Evolutionary conservation across 345 rosid genomes (phyloP).

Genomic region (Carallia brachiata): DNA sequence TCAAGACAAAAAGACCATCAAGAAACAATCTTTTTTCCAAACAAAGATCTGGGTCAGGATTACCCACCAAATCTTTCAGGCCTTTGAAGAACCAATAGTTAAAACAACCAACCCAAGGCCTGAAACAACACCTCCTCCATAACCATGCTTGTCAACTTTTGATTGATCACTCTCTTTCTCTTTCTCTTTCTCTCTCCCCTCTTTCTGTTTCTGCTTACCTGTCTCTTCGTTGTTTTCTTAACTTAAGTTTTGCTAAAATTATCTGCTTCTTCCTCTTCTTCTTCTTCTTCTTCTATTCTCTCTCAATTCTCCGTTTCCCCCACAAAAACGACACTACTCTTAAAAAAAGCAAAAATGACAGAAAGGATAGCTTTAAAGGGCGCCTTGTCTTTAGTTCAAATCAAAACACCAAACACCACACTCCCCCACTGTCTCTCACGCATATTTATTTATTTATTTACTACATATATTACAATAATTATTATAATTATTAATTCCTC

Average conservation of each 20-base stretch:
- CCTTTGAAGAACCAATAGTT: slow-evolving; percentile 24
- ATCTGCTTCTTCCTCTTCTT: not conserved
- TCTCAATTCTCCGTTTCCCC: slow-evolving; percentile 22
- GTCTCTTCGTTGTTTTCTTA: slow-evolving; percentile 3
- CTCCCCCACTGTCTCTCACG: not conserved
- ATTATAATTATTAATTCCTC: too few relatives aligned
- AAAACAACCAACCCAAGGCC: slow-evolving; percentile 30
- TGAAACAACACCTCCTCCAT: slow-evolving; percentile 21
- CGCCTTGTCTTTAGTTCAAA: slow-evolving; percentile 46
- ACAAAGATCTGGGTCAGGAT: slow-evolving; percentile 4
- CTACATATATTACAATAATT: not conserved
- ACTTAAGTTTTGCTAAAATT: slow-evolving; percentile 19
- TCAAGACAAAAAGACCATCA: slow-evolving; percentile 7
- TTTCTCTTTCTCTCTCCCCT: slow-evolving; percentile 8
- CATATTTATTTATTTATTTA: slow-evolving; percentile 5
- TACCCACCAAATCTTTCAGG: slow-evolving; percentile 34
- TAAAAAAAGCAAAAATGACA: slow-evolving; percentile 35
- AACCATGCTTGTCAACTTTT: slow-evolving; percentile 10
- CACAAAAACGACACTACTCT: slow-evolving; percentile 27
- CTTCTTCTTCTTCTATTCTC: not conserved
- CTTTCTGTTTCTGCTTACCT: slow-evolving; percentile 3
- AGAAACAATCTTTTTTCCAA: not conserved
- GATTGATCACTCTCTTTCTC: slow-evolving; percentile 9
- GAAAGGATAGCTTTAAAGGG: slow-evolving; percentile 47
- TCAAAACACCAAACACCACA: slow-evolving; percentile 21